Conservation (phyloP, 768 basidiomycete genomes). For the Butyriboletus loyo region DNA sequence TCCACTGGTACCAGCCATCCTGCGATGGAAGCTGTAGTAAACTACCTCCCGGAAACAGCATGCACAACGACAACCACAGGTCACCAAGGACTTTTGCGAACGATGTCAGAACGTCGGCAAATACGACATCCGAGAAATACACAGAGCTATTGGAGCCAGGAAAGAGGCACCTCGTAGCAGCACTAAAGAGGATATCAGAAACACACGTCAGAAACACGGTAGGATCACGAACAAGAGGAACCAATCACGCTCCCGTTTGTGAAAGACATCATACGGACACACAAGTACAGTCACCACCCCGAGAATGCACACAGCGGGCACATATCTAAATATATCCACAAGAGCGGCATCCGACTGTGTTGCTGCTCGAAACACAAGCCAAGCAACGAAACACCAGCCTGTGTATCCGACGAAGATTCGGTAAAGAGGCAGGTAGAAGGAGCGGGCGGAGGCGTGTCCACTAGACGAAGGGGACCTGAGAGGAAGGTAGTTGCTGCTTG, state of each 20-base stretch:
- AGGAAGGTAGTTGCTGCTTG: slow-evolving; percentile 13
- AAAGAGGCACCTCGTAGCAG: slow-evolving; percentile 71
- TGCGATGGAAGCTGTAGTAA: slow-evolving; percentile 61
- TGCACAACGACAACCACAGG: slow-evolving; percentile 82
- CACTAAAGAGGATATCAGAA: slow-evolving; percentile 40
- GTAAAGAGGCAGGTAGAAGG: slow-evolving; percentile 63
- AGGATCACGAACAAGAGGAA: slow-evolving; percentile 67
- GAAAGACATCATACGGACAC: slow-evolving; percentile 64
- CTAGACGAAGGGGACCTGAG: slow-evolving; percentile 14
- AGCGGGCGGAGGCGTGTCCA: slow-evolving; percentile 28
- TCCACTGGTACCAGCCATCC: slow-evolving; percentile 66
- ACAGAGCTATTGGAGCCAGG: slow-evolving; percentile 59
- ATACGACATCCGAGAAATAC: slow-evolving; percentile 88
- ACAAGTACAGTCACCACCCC: slow-evolving; percentile 55
- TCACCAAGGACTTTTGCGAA: slow-evolving; percentile 97
- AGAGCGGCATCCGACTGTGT: slow-evolving; percentile 54
- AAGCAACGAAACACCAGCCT: slow-evolving; percentile 59
- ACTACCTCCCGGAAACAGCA: slow-evolving; percentile 84
- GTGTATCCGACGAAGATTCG: slow-evolving; percentile 61
- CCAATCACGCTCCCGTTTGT: slow-evolving; percentile 69
- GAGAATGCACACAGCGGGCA: slow-evolving; percentile 68
- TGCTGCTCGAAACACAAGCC: slow-evolving; percentile 62
- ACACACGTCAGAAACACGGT: background rate
- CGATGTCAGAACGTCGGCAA: slow-evolving; percentile 95
- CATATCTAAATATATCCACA: slow-evolving; percentile 74